These are phyloP conservation scores for Boletus subcaerulescens DNA, from an alignment of 768 basidiomycete genomes.

Conservation along the genomic window DNA sequence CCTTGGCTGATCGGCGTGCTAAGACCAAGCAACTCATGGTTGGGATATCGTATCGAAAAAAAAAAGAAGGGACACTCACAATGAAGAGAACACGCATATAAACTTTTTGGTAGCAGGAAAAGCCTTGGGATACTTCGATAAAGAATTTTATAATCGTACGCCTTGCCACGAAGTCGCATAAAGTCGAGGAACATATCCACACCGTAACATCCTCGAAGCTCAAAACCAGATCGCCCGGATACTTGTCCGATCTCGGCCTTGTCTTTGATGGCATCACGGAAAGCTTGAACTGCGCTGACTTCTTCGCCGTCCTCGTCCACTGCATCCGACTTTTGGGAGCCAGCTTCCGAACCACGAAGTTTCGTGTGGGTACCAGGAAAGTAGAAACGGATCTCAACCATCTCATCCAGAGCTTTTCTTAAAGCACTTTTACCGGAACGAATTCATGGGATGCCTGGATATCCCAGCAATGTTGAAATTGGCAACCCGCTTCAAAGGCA, in stretches of 20 bases:
- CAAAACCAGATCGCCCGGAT: conserved; percentile 82
- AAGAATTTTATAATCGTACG: conserved; percentile 97
- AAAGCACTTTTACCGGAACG: conserved; percentile 47
- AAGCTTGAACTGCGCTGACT: conserved; percentile 89
- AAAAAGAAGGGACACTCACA: conserved; percentile 46
- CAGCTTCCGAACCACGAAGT: conserved; percentile 65
- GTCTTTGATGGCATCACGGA: conserved; percentile 96
- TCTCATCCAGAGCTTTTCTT: conserved; percentile 63
- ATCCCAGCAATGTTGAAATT: conserved; percentile 99
- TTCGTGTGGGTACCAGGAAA: conserved; percentile 79
- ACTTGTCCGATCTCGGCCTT: conserved; percentile 93
- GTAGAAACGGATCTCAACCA: conserved; percentile 95
- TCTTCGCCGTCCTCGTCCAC: conserved; percentile 72
- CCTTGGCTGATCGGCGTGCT: conserved; percentile 96
- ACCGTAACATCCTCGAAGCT: conserved; percentile 94
- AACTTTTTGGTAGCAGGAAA: conserved; percentile 92
- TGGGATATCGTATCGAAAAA: background rate
- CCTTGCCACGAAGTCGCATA: conserved; percentile 93
- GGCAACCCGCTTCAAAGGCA: conserved; percentile 81
- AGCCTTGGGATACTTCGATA: conserved; percentile 84
- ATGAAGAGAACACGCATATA: conserved; percentile 95
- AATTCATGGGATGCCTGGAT: conserved; percentile 87
- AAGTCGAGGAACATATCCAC: conserved; percentile 98
- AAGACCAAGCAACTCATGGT: conserved; percentile 65
- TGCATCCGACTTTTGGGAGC: conserved; percentile 66